Conservation (phyloP, 192 early-diverging fungal genomes). For the Entomortierella lignicola region DNA sequence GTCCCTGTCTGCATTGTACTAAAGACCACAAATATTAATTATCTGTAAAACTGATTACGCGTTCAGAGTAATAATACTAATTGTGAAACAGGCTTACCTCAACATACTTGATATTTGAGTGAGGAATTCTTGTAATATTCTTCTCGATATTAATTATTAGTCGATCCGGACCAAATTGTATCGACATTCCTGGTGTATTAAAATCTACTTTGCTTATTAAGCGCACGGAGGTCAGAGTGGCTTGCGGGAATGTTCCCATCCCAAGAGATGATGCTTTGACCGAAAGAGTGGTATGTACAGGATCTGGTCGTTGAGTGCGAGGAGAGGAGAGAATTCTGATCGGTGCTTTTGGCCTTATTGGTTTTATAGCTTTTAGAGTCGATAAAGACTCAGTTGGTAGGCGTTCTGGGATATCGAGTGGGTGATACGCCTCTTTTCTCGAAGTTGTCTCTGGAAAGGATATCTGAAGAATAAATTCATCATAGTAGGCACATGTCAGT, state of each 20-base stretch:
- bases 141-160: conserved; percentile 27
- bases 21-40: neutral
- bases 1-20: conserved; percentile 11
- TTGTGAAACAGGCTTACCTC: conserved; percentile 12
- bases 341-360: neutral
- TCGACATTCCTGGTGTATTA: conserved; percentile 7
- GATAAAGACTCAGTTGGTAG: too few species aligned
- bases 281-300: neutral
- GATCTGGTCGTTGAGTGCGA: neutral
- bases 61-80: too few species aligned
- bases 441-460: too few species aligned
- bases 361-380: neutral
- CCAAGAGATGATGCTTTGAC: conserved; percentile 22
- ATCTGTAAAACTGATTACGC: neutral
- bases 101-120: conserved; percentile 12
- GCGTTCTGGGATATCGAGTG: too few species aligned
- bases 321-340: neutral
- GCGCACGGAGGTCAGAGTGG: conserved; percentile 1
- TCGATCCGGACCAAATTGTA: conserved; percentile 37
- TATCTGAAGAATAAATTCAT: too few species aligned
- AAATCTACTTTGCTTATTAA: conserved; percentile 4
- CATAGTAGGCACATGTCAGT: neutral
- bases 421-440: too few species aligned
- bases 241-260: conserved; percentile 31
- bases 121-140: conserved; percentile 14